Base-by-base conservation (phyloP, 768 basidiomycete genomes). In the Serpula lacrymans region DNA sequence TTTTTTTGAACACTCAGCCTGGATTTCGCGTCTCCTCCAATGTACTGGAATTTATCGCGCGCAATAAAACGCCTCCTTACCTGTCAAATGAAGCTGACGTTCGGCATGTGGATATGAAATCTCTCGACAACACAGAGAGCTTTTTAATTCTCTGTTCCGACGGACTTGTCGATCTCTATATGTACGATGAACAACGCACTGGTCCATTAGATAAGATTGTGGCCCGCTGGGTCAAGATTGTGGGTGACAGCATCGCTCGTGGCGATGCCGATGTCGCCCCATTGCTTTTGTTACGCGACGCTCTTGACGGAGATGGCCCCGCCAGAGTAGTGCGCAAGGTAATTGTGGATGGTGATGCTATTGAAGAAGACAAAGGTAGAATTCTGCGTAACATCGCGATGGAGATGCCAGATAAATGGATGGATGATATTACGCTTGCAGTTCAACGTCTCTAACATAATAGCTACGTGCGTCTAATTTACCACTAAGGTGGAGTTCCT, bases 401-500 rank as follows among this genome's bases (percentile, higher is more conserved):
- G 21, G 75, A 79, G 55, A 68, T 68, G 58, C 47, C 49, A 18
- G 57, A 51, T 25, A 54, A 64, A 35, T 79, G 77, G 77, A 75
- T 79, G 70, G 78, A 80, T 50, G 78, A 80, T 52, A 77, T 73
- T 2, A 79, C 77, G 0, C 62, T 78, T 13, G 31, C 77, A 5
- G 68, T 76, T 6, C 48, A 43, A 25, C 31, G 20, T 7, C 26
- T 53, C 21, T 59, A 17, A 32, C 23, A 21, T 10, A 3, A 9
- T 13, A 10, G 9, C 17, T 10, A n/a, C 21, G n/a, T n/a, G 20
- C 27, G 27, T 29, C 34, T 6, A 27, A n/a, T n/a, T n/a, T n/a
- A n/a, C n/a, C n/a, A n/a, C n/a, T n/a, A n/a, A n/a, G n/a, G n/a
- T n/a, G n/a, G n/a, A n/a, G n/a, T n/a, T n/a, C n/a, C n/a, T n/a